Percentiles rank a stretch among this genome's conserved stretches.
These are phyloP conservation scores for Pseudocercospora vitis DNA, from an alignment of 2,329 filamentous ascomycete genomes.

Conservation along the genomic window DNA sequence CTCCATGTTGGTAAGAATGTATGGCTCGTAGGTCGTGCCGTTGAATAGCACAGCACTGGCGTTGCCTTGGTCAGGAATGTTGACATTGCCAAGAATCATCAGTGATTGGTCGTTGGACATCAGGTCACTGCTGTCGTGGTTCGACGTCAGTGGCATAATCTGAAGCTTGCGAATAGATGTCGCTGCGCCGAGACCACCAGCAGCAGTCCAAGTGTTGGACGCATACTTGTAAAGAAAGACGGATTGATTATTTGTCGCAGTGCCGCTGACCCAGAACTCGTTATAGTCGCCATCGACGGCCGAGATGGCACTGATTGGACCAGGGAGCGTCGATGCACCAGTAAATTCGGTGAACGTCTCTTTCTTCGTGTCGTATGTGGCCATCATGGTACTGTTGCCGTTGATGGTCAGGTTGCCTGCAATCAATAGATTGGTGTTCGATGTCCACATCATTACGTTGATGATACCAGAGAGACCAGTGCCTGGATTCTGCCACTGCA, in stretches of 20 bases:
- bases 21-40: conserved; percentile 74
- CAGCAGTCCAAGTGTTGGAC: conserved; percentile 68
- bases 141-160: conserved; percentile 68
- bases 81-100: conserved; percentile 80
- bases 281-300: conserved; percentile 70
- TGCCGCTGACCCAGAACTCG: conserved; percentile 79
- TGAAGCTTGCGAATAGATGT: conserved; percentile 79
- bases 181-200: conserved; percentile 63
- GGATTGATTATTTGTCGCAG: conserved; percentile 59
- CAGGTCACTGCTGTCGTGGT: conserved; percentile 65
- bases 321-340: conserved; percentile 67
- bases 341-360: conserved; percentile 66
- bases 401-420: conserved; percentile 74
- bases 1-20: conserved; percentile 69
- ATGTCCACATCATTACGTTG: conserved; percentile 72
- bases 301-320: conserved; percentile 74
- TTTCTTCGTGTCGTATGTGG: conserved; percentile 68
- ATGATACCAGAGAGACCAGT: conserved; percentile 69
- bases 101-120: conserved; percentile 69
- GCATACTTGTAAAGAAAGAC: conserved; percentile 76
- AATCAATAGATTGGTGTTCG: conserved; percentile 68
- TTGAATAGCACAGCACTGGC: conserved; percentile 87
- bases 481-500: conserved; percentile 79
- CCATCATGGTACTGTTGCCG: conserved; percentile 65
- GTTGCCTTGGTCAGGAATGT: conserved; percentile 72